phyloP scores from a whole-genome alignment of 257 asterid genomes.

The Anisodus acutangulus region DNA sequence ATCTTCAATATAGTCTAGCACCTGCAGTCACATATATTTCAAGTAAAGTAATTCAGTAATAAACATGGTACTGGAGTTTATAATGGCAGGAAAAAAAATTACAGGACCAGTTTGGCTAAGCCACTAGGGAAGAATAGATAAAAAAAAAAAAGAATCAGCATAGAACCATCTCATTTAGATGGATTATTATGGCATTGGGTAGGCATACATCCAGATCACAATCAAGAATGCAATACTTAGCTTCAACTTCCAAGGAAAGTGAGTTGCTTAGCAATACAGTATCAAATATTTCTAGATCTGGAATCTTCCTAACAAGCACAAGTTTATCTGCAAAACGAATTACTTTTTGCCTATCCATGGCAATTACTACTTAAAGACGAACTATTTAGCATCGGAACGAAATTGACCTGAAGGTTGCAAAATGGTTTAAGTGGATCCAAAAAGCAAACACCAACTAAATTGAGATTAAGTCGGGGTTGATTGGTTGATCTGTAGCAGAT shows the following conservation, averaged over 20 bases:
- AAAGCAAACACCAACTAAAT: not conserved
- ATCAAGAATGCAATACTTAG: not conserved
- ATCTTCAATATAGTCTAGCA: conserved; percentile 90
- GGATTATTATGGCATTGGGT: not conserved
- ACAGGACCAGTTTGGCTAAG: not conserved
- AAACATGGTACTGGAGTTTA: not conserved
- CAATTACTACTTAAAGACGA: not conserved
- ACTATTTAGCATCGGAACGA: not conserved
- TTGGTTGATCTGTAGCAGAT: conserved; percentile 13
- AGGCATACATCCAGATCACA: not conserved
- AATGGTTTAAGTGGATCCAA: conserved; percentile 1
- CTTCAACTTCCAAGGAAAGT: not conserved
- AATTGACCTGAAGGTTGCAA: not conserved
- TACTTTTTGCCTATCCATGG: not conserved
- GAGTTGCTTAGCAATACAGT: not conserved
- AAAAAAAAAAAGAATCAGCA: not conserved
- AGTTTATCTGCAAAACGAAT: not conserved
- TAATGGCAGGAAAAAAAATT: not conserved
- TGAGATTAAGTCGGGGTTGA: not conserved
- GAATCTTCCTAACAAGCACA: not conserved
- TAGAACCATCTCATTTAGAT: not conserved
- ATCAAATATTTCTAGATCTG: not conserved
- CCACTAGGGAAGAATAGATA: not conserved
- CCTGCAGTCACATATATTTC: conserved; percentile 49
- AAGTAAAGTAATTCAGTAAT: conserved; percentile 23